Conservation (phyloP, 129 eudicot species). For the Ambrosia trifida region DNA sequence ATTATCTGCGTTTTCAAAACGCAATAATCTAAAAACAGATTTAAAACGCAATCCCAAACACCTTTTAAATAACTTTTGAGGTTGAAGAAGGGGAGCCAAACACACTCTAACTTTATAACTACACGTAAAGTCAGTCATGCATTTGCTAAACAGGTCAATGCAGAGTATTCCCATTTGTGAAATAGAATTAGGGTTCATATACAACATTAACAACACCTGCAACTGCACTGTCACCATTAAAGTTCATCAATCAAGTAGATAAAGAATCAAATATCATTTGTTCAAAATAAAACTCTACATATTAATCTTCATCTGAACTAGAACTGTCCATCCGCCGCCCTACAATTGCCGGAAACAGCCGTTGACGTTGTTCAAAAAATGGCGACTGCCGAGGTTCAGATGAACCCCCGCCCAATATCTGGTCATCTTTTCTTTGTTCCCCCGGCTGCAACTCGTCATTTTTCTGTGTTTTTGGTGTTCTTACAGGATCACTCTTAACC, state of each 20-base stretch:
- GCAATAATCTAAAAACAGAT: too few relatives aligned
- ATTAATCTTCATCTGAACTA: conserved; percentile 85
- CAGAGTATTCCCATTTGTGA: conserved; percentile 29
- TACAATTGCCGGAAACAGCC: conserved; percentile 61
- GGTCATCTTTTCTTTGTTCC: conserved; percentile 17
- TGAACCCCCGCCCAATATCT: conserved; percentile 27
- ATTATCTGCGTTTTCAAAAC: too few relatives aligned
- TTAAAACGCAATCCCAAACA: too few relatives aligned
- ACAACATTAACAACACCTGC: conserved; percentile 37
- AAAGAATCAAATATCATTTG: conserved; percentile 20
- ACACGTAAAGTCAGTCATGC: background rate
- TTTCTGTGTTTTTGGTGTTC: conserved; percentile 28
- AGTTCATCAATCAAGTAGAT: conserved; percentile 31
- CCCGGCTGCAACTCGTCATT: conserved; percentile 21
- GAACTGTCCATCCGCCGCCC: conserved; percentile 64
- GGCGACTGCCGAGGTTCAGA: conserved; percentile 35
- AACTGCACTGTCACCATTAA: conserved; percentile 16
- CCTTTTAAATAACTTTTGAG: too few relatives aligned
- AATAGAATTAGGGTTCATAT: conserved; percentile 30
- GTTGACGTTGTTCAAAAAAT: conserved; percentile 44
- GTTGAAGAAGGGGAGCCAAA: too few relatives aligned
- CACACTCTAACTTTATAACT: too few relatives aligned
- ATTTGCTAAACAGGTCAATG: conserved; percentile 21
- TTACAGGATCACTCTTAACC: conserved; percentile 52
- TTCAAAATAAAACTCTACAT: conserved; percentile 29